Base-by-base conservation (phyloP, 75 land plant genomes). In the Pinus tabuliformis region DNA sequence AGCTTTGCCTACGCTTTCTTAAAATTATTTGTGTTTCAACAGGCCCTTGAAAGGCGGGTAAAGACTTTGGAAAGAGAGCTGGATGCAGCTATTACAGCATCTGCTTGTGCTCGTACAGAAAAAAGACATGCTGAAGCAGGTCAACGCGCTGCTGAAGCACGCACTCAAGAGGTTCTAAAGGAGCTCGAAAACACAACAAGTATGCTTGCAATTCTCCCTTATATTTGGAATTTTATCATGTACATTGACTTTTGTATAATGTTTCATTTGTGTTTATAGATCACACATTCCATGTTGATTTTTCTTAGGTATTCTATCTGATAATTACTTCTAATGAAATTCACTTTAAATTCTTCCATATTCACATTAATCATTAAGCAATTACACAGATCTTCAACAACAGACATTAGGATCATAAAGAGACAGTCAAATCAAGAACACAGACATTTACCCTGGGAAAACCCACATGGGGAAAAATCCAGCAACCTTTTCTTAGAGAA, bases 181-280 rank as follows among this genome's bases (percentile, higher is more conserved):
- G 99, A 96, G 79, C 91, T 96, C 26, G 99, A 96, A 78, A 92
- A 96, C 88, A 96, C 99, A 16, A 86, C 97, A 59, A 85, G 99
- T 96, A 89, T 70, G 93, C 70, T 57, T 59, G 57, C 28, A 52
- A 75, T 36, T 28, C 28, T 52, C 59, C n/a, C 30, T 9, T 49
- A 49, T 49, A 49, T 49, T 49, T 72, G 18, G 20, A 4, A 17
- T 42, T 36, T 33, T 49, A 8, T 17, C 6, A 54, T 2, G 57
- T 0, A 49, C 54, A 49, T 9, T 49, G 54, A 49, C 54, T 9
- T 49, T 49, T 11, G 2, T 45, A 9, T 49, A 72, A 45, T 45
- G 58, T 75, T 33, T 26, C 30, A 77, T 13, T 26, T 26, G 57
- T 49, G 22, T 78, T 12, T 37, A 78, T 45, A 52, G 54, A 33